These are phyloP conservation scores for Calamus simplicifolius DNA, from an alignment of 176 grass and related monocot species.

Conservation along the genomic window DNA sequence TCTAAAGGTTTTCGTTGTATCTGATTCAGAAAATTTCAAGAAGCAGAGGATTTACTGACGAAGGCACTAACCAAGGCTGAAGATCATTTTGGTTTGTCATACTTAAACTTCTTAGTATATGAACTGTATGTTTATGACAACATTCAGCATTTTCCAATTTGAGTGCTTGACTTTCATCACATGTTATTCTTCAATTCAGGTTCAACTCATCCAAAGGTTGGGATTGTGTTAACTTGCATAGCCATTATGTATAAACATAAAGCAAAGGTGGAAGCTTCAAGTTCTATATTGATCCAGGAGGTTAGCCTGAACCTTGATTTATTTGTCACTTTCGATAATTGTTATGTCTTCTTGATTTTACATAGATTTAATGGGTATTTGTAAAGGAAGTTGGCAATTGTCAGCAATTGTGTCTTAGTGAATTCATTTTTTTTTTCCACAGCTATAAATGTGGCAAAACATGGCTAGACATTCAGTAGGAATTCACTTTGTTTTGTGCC, in stretches of 20 bases:
- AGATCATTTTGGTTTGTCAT: conserved; percentile 61
- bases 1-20: too few relatives aligned
- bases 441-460: too few relatives aligned
- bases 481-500: too few relatives aligned
- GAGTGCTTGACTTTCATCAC: background rate
- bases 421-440: too few relatives aligned
- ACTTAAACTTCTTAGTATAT: conserved; percentile 1
- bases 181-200: conserved; percentile 34
- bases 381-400: too few relatives aligned
- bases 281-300: conserved; percentile 94
- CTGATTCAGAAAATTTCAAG: conserved; percentile 52
- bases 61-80: conserved; percentile 78
- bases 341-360: too few relatives aligned
- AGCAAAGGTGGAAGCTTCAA: conserved; percentile 70
- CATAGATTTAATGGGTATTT: too few relatives aligned
- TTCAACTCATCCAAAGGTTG: conserved; percentile 85
- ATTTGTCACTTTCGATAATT: background rate
- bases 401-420: too few relatives aligned
- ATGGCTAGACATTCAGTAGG: too few relatives aligned
- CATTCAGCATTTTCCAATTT: too few relatives aligned
- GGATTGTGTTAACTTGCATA: conserved; percentile 70
- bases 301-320: conserved; percentile 27
- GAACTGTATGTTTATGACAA: too few relatives aligned
- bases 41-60: conserved; percentile 83
- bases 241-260: conserved; percentile 90